These are phyloP conservation scores for Neurospora discreta DNA, from an alignment of 495 filamentous ascomycete species.

Conservation along the genomic window DNA sequence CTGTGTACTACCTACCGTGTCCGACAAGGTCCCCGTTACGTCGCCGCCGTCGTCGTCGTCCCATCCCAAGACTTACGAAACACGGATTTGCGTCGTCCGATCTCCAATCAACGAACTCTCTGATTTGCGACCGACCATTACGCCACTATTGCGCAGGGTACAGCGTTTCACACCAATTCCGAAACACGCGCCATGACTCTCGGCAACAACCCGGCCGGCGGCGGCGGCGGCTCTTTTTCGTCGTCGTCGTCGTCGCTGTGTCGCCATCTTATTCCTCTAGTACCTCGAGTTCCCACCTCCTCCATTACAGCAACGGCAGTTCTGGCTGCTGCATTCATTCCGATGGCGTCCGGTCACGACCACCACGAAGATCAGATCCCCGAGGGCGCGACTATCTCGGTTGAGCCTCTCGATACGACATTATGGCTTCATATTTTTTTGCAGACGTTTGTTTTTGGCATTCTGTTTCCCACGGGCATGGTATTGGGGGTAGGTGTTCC, in stretches of 20 bases:
- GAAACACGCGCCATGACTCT: slow-evolving; percentile 13
- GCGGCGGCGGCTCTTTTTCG: not conserved
- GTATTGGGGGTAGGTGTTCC: slow-evolving; percentile 65
- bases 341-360: slow-evolving; percentile 52
- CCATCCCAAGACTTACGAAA: not conserved
- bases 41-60: no score
- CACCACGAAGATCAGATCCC: slow-evolving; percentile 64
- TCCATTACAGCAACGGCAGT: not conserved
- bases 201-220: not conserved
- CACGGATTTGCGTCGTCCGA: not conserved
- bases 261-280: not conserved
- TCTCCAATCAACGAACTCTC: not conserved
- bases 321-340: slow-evolving; percentile 17
- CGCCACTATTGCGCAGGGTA: not conserved
- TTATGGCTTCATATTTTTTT: slow-evolving; percentile 91
- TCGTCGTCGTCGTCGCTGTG: not conserved
- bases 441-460: slow-evolving; percentile 78
- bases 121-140: not conserved
- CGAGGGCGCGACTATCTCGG: slow-evolving; percentile 64
- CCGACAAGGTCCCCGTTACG: not conserved
- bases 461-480: slow-evolving; percentile 92
- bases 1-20: not conserved
- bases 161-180: not conserved
- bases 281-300: slow-evolving; percentile 4
- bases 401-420: slow-evolving; percentile 78